These are phyloP conservation scores for Oldenlandia corymbosa DNA, from an alignment of 257 asterid genomes.

Conservation along the genomic window DNA sequence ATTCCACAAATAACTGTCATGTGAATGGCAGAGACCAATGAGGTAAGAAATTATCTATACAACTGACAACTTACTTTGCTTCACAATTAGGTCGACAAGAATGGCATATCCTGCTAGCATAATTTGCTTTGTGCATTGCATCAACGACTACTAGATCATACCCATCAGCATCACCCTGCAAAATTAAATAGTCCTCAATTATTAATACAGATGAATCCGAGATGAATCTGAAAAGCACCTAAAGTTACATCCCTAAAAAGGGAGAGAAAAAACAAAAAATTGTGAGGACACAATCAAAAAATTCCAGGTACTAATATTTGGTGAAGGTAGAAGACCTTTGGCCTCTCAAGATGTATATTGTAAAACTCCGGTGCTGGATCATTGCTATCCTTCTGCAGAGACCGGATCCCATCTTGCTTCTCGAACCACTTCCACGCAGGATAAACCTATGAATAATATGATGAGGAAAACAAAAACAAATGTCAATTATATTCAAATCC, in stretches of 20 bases:
- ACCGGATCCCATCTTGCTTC: slow-evolving; percentile 97
- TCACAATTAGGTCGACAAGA: slow-evolving; percentile 97
- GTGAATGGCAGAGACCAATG: background rate
- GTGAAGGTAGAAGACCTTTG: slow-evolving; percentile 56
- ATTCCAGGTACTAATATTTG: slow-evolving; percentile 8
- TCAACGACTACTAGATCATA: slow-evolving; percentile 96
- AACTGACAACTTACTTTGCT: slow-evolving; percentile 71
- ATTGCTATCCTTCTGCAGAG: slow-evolving; percentile 81
- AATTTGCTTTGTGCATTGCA: slow-evolving; percentile 99
- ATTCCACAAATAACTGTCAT: background rate
- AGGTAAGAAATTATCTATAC: background rate
- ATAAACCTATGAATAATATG: slow-evolving; percentile 58
- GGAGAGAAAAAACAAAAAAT: background rate
- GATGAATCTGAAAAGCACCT: background rate
- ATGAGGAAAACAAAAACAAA: background rate
- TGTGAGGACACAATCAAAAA: slow-evolving; percentile 10
- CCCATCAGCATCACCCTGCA: slow-evolving; percentile 99
- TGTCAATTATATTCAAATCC: background rate
- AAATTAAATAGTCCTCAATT: slow-evolving; percentile 13
- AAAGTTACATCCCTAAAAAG: background rate
- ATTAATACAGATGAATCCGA: background rate
- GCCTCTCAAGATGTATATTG: slow-evolving; percentile 96
- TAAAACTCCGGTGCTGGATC: slow-evolving; percentile 99
- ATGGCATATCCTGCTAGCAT: slow-evolving; percentile 98
- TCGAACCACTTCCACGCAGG: slow-evolving; percentile 99